Conservation (phyloP, 768 basidiomycete genomes). For the Heimioporus sp. region DNA sequence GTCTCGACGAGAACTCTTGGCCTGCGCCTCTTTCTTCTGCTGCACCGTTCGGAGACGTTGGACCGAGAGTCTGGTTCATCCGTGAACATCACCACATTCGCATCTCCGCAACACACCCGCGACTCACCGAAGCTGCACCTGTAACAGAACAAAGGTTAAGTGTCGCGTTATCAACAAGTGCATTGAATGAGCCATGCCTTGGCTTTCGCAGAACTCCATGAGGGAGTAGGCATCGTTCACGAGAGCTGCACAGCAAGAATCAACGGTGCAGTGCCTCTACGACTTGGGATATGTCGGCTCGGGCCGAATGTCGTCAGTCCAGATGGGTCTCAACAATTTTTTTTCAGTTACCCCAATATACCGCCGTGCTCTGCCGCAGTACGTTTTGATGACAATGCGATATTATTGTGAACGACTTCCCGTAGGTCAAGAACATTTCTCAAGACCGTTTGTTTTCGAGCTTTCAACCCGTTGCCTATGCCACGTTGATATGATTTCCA, state of each 20-base stretch:
- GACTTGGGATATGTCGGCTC: conserved; percentile 1
- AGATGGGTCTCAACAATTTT: too few species aligned
- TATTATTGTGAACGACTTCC: neutral
- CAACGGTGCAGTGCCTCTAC: neutral
- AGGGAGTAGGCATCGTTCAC: conserved; percentile 24
- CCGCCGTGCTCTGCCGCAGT: too few species aligned
- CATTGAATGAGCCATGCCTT: conserved; percentile 38
- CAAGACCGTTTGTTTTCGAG: too few species aligned
- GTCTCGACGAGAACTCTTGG: conserved; percentile 69
- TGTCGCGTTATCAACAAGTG: neutral
- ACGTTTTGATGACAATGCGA: neutral
- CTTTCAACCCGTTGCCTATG: neutral
- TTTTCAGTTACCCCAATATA: too few species aligned
- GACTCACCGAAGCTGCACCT: conserved; percentile 50
- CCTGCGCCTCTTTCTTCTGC: conserved; percentile 90
- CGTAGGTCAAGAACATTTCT: too few species aligned
- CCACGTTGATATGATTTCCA: neutral
- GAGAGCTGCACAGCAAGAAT: neutral
- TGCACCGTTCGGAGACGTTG: conserved; percentile 83
- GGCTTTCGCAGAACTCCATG: conserved; percentile 64
- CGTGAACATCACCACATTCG: neutral
- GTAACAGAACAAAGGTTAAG: conserved; percentile 4
- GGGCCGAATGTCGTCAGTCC: conserved; percentile 3
- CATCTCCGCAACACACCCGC: neutral
- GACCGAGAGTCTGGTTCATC: conserved; percentile 65